A percentile compares a stretch with the other conserved stretches of the same genome.
Evolutionary conservation across 192 early-diverging fungal species (phyloP).

Genomic region (Fimicolochytrium jonesii): DNA sequence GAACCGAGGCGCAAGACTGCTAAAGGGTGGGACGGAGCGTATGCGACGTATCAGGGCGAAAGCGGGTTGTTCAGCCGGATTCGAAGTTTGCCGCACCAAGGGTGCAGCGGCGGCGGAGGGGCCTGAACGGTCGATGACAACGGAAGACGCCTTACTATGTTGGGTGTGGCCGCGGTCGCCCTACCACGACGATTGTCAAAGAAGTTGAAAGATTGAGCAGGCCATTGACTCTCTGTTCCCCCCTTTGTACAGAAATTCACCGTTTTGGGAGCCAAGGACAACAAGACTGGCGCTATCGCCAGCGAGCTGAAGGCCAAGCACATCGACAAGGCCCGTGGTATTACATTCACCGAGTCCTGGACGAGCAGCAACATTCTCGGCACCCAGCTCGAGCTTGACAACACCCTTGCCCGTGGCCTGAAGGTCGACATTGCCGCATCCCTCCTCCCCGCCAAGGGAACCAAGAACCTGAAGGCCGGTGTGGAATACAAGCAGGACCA

Average conservation of each 20-base stretch:
- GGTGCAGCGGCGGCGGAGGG: no score
- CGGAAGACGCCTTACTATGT: no score
- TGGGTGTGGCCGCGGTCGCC: no score
- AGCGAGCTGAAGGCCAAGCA: slow-evolving; percentile 99
- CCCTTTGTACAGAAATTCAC: slow-evolving; percentile 79
- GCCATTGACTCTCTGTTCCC: neutral
- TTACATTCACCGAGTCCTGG: slow-evolving; percentile 97
- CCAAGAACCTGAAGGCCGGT: slow-evolving; percentile 75
- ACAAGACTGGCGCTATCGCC: slow-evolving; percentile 90
- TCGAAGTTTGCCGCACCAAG: no score
- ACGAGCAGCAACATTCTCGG: slow-evolving; percentile 89
- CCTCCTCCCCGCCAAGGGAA: slow-evolving; percentile 75
- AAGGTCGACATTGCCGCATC: slow-evolving; percentile 88
- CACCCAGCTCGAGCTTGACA: slow-evolving; percentile 87
- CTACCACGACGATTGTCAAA: no score
- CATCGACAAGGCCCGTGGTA: slow-evolving; percentile 84
- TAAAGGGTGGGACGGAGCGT: no score
- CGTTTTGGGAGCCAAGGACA: slow-evolving; percentile 88
- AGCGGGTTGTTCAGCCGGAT: no score
- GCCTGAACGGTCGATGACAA: no score
- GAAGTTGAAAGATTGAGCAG: no score
- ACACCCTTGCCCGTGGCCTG: slow-evolving; percentile 93
- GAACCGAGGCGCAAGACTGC: no score
- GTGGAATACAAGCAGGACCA: slow-evolving; percentile 95
- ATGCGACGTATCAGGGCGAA: no score